These are phyloP conservation scores for Phaeoacremonium minimum DNA, from an alignment of 2,329 filamentous ascomycete species.

Conservation along the genomic window DNA sequence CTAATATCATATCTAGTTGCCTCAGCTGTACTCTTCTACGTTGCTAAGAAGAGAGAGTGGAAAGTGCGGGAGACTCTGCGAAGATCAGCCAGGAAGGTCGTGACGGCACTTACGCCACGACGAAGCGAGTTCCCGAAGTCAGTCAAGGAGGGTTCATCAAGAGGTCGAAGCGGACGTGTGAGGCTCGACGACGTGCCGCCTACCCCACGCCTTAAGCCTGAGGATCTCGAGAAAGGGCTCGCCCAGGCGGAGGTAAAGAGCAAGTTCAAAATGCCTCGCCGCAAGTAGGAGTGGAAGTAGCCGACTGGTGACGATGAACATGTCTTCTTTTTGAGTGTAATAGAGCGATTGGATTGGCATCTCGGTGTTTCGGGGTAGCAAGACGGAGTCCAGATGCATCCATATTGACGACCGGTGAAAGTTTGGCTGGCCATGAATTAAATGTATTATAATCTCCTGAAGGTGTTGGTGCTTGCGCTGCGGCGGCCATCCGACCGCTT, in stretches of 20 bases:
- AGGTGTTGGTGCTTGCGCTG: slow-evolving; percentile 73
- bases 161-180: slow-evolving; percentile 30
- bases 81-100: slow-evolving; percentile 60
- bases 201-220: slow-evolving; percentile 48
- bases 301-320: background rate
- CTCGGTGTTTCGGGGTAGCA: background rate
- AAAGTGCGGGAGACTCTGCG: slow-evolving; percentile 68
- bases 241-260: slow-evolving; percentile 30
- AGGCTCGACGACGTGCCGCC: slow-evolving; percentile 54
- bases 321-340: background rate
- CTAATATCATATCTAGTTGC: slow-evolving; percentile 40
- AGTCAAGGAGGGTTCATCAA: slow-evolving; percentile 37
- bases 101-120: slow-evolving; percentile 57
- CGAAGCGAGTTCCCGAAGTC: slow-evolving; percentile 57
- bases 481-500: slow-evolving; percentile 45
- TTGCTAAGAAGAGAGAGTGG: slow-evolving; percentile 85
- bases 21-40: slow-evolving; percentile 66
- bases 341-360: background rate
- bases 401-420: too few relatives aligned
- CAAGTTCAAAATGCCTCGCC: too few relatives aligned
- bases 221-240: slow-evolving; percentile 57
- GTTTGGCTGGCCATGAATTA: background rate
- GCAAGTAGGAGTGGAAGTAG: slow-evolving; percentile 28
- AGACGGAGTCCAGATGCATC: too few relatives aligned
- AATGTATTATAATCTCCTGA: slow-evolving; percentile 55